Evolutionary conservation across 208 protist species (phyloP).

Genomic region (Trypanosoma brucei): DNA sequence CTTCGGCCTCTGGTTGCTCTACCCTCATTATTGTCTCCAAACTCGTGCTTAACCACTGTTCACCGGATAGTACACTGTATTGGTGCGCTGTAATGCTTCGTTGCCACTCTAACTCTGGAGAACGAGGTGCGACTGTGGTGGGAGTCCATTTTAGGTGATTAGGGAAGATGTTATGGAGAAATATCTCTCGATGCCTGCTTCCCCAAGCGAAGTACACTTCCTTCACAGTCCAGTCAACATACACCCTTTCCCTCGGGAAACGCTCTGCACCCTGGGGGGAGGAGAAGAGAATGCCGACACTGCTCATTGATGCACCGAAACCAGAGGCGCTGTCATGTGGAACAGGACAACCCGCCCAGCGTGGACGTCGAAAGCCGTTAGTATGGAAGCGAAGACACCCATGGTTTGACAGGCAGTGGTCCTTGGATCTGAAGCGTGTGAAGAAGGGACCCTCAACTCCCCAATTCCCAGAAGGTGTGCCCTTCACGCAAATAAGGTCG

Average conservation of each 20-base stretch:
- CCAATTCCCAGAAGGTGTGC: slow-evolving; percentile 80
- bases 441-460: slow-evolving; percentile 83
- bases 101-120: too few relatives aligned
- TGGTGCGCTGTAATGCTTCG: too few relatives aligned
- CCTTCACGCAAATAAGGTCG: slow-evolving; percentile 81
- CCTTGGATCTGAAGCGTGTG: slow-evolving; percentile 68
- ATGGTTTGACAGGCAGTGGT: slow-evolving; percentile 88
- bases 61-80: too few relatives aligned
- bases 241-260: background rate
- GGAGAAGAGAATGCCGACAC: slow-evolving; percentile 70
- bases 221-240: slow-evolving; percentile 14
- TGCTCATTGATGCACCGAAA: slow-evolving; percentile 51
- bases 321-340: slow-evolving; percentile 53
- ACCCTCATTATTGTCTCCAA: too few relatives aligned
- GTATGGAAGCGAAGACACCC: slow-evolving; percentile 90
- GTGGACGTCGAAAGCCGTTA: slow-evolving; percentile 69
- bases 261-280: background rate
- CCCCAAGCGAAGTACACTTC: slow-evolving; percentile 42
- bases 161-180: background rate
- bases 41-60: too few relatives aligned
- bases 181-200: slow-evolving; percentile 3
- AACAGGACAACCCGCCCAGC: slow-evolving; percentile 80
- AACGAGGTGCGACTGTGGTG: too few relatives aligned
- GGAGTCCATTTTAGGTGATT: background rate
- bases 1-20: too few relatives aligned